Evolutionary conservation across 179 eudicot genomes (phyloP).

Genomic region (Actinidia polygama): DNA sequence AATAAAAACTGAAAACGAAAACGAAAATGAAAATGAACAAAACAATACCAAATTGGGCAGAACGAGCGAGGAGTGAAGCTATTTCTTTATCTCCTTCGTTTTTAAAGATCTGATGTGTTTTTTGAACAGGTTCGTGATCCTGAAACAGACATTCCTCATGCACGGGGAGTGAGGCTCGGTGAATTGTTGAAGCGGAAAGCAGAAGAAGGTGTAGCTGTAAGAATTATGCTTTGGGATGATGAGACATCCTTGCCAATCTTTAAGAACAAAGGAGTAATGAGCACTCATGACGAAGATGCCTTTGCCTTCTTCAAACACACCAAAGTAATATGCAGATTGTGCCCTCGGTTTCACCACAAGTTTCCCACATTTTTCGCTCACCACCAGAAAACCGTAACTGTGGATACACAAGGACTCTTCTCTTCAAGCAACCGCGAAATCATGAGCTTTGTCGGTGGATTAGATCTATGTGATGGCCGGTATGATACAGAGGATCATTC

Average conservation of each 20-base stretch:
- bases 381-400: constrained; percentile 77
- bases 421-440: constrained; percentile 64
- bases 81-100: not conserved
- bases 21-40: too few species aligned
- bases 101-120: constrained; percentile 15
- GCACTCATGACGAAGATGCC: constrained; percentile 75
- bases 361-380: constrained; percentile 77
- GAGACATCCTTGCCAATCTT: constrained; percentile 81
- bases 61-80: too few species aligned
- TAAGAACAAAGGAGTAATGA: constrained; percentile 87
- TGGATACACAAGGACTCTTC: constrained; percentile 46
- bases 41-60: too few species aligned
- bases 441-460: constrained; percentile 83
- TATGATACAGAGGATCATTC: constrained; percentile 87
- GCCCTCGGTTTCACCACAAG: constrained; percentile 66
- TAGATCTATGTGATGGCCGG: constrained; percentile 92
- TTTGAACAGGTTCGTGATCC: constrained; percentile 65
- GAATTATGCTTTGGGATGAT: constrained; percentile 83
- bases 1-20: too few species aligned
- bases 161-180: constrained; percentile 68
- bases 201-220: constrained; percentile 87
- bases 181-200: constrained; percentile 76
- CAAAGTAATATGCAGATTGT: constrained; percentile 66
- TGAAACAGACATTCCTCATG: constrained; percentile 64
- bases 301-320: constrained; percentile 68